A percentile compares a stretch with the other conserved stretches of the same genome.
Conservation (phyloP, 176 grass and related monocot species). For the Lolium multiflorum region DNA sequence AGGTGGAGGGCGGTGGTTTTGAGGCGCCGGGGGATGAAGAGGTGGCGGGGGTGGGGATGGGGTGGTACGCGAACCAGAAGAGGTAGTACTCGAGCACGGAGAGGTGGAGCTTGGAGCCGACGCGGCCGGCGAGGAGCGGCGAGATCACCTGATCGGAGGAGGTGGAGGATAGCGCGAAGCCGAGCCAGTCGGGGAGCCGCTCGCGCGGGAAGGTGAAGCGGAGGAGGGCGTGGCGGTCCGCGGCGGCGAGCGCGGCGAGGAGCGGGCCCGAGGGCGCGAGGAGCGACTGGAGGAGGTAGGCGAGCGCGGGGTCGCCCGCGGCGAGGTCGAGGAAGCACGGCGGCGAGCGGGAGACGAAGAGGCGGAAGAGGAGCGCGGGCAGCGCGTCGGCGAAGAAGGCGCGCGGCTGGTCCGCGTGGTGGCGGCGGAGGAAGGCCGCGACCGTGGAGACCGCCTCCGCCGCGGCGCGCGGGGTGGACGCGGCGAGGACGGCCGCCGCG, state of each 20-base stretch:
- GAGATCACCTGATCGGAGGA: conserved; percentile 47
- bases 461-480: conserved; percentile 48
- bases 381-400: conserved; percentile 78
- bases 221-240: conserved; percentile 65
- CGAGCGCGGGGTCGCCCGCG: conserved; percentile 39
- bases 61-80: conserved; percentile 98
- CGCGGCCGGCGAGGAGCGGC: conserved; percentile 59
- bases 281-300: conserved; percentile 55
- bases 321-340: conserved; percentile 77
- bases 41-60: conserved; percentile 53
- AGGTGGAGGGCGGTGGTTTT: background rate
- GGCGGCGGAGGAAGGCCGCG: conserved; percentile 64
- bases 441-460: conserved; percentile 38
- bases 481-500: conserved; percentile 48
- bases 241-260: conserved; percentile 61
- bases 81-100: conserved; percentile 88
- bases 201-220: conserved; percentile 82
- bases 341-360: conserved; percentile 48
- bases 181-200: conserved; percentile 84
- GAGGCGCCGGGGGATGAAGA: background rate
- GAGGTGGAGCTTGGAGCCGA: conserved; percentile 73
- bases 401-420: conserved; percentile 70
- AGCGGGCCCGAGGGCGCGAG: conserved; percentile 69
- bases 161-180: conserved; percentile 46
- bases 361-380: conserved; percentile 66